Base-by-base conservation (phyloP, 2,329 filamentous ascomycete genomes). In the Talaromyces albobiverticillius region DNA sequence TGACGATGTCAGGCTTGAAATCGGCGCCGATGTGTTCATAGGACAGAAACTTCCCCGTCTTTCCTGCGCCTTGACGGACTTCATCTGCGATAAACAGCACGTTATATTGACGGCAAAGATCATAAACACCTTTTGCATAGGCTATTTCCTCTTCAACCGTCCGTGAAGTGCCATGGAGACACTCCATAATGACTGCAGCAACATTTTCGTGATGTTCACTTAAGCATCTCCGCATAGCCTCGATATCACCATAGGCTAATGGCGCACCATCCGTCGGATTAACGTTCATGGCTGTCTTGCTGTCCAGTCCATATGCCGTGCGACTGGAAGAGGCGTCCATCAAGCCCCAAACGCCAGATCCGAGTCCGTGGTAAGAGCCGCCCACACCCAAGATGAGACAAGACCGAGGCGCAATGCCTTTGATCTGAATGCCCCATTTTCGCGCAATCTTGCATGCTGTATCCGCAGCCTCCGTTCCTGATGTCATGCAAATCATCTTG, bases 381-480 rank as follows among this genome's bases (percentile, higher is more conserved):
- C 25, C 23, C 26, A 46, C 23, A 9, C 45, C 45, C 25, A 46
- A 29, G 2, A 46, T 23, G 8, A 46, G 25, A 16, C 14, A 34
- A 4, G 14, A 16, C 1, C 34, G n/a, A 18, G 45, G n/a, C 5
- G 45, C 4, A 26, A 46, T 46, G 14, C 45, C 45, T 34, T 46
- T 46, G 18, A 16, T 22, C 16, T 46, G 14, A 10, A 31, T 31
- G 9, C 45, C 45, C 45, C 45, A 46, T 46, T 46, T 46, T 3
- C 45, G 45, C 7, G 45, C 45, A 46, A 46, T 46, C 13, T 46
- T 46, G 26, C 25, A 31, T 18, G 45, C 45, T 4, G 45, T 32
- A 20, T 46, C 45, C 22, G n/a, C 45, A 7, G 45, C 45, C 25
- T 46, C 45, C 34, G 45, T 32, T 20, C 45, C 45, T 6, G 45